phyloP scores from a whole-genome alignment of 768 basidiomycete species.

The Dentipellis fragilis region DNA sequence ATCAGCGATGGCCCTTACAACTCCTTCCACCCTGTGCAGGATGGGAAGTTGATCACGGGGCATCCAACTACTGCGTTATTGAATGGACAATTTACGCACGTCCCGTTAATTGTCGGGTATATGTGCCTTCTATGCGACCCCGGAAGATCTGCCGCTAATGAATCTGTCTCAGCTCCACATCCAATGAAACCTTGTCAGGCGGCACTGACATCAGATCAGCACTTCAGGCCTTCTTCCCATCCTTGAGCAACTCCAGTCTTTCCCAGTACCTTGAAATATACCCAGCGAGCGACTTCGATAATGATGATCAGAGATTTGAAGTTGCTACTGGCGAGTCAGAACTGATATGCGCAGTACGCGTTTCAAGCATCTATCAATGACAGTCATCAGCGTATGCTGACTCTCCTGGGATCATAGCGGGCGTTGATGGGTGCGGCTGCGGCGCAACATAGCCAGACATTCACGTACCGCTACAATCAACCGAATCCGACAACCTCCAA shows the following conservation, averaged over 20 bases:
- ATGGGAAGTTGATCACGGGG: conserved; percentile 40
- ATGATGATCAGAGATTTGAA: conserved; percentile 30
- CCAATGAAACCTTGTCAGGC: conserved; percentile 47
- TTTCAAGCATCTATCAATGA: background rate
- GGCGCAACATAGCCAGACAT: conserved; percentile 25
- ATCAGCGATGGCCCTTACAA: conserved; percentile 33
- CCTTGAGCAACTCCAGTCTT: conserved; percentile 29
- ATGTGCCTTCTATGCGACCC: conserved; percentile 9
- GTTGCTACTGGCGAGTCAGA: conserved; percentile 40
- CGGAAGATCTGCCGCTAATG: background rate
- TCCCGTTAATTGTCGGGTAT: conserved; percentile 52
- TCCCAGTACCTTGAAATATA: conserved; percentile 31
- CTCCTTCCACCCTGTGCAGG: conserved; percentile 43
- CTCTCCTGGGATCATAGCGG: conserved; percentile 20
- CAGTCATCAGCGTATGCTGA: background rate
- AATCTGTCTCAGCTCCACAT: conserved; percentile 33
- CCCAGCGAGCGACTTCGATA: conserved; percentile 33
- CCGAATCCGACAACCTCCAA: conserved; percentile 33
- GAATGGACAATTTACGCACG: conserved; percentile 33
- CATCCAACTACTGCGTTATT: conserved; percentile 38
- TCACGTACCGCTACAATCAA: conserved; percentile 54
- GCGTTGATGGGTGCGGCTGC: conserved; percentile 36
- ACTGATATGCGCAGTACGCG: conserved; percentile 44
- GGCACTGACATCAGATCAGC: conserved; percentile 28
- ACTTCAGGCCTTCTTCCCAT: conserved; percentile 34